Evolutionary conservation across 2,329 filamentous ascomycete genomes (phyloP), one percentile per base, ranked within the genome.

Genomic region (Phyllosticta citribraziliensis): DNA sequence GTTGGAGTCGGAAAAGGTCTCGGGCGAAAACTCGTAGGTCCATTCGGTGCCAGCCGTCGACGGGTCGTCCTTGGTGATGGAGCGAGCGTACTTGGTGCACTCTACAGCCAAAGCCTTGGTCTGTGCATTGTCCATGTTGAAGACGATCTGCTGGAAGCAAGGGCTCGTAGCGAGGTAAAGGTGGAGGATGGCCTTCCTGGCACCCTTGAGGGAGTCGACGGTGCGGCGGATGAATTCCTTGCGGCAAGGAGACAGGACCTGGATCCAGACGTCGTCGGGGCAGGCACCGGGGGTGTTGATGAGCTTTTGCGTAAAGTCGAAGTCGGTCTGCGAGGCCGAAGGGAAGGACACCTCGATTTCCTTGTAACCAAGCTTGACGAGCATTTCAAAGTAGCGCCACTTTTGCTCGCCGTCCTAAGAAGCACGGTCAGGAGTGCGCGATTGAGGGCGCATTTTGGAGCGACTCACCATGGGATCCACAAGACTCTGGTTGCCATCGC

Each of bases 271-370:
- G 74, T 97, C 92, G 71, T 94, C 90, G 59, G 92, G 91, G 9
- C 92, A 84, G 14, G 85, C 82, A 51, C 89, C 90, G 11, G 89
- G 89, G 1, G 91, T 96, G 69, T 95, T 87, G 65, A 97, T 85
- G 67, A 97, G 80, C 70, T 87, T 85, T 67, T 91, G 83, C 51
- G 91, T 96, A 72, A 97, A 97, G 79, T 96, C 90, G 79, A 92
- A 97, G 78, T 97, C 94, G 70, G 89, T 96, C 72, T 96, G 88
- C 50, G 91, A 96, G 14, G 93, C 91, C 0, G 91, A 96, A 56
- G 93, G 93, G 77, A 96, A 97, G 4, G 92, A 94, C 20, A 97
- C 88, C 73, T 97, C 93, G 66, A 97, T 97, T 77, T 97, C 93
- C 78, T 97, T 97, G 82, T 95, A 97, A 68, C 94, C 93, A 56